Base-by-base conservation (phyloP, 2,329 filamentous ascomycete genomes). In the Sclerotinia spermophila region DNA sequence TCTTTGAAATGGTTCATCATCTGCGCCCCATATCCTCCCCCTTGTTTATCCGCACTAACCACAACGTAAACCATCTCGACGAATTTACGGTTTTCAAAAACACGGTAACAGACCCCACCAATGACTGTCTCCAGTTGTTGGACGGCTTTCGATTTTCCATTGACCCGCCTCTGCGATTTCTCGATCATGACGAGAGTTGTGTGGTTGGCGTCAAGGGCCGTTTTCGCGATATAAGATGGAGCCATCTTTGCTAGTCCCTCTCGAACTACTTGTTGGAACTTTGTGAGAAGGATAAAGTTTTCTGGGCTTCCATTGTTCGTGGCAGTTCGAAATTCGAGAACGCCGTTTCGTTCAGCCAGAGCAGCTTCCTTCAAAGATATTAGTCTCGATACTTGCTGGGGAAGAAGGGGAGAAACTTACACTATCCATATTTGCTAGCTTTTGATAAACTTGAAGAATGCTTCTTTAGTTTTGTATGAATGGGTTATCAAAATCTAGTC, bases 1-100 rank as follows among this genome's bases (percentile, higher is more conserved):
- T 66, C 62, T 40, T 66, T 66, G 48, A 53, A 66, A 45, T 53
- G 45, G 11, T 66, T 66, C 35, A 66, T 21, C n/a, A 66, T 30
- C 17, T 48, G 33, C 24, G 45, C 5, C 3, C 62, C 62, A 30
- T 53, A 40, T 5, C 62, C 62, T 21, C 30, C n/a, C 3, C 33
- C 44, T 10, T 66, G 62, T 13, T 66, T 21, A 4, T 66, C 19
- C 17, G 17, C 27, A 15, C 8, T 13, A 15, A 66, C 48, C 13
- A 42, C 62, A 24, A 66, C 45, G 38, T 53, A 66, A 21, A 53
- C 19, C 45, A 66, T 53, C n/a, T 66, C 62, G 6, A 66, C 62
- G 10, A 66, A 66, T 13, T n/a, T 33, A 5, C 62, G 45, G 5
- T 27, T 19, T 19, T 42, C 48, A n/a, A 35, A 53, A 30, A 66